Base-by-base conservation (phyloP, 108 stramenopile genomes). In the Pelagomonas calceolata region DNA sequence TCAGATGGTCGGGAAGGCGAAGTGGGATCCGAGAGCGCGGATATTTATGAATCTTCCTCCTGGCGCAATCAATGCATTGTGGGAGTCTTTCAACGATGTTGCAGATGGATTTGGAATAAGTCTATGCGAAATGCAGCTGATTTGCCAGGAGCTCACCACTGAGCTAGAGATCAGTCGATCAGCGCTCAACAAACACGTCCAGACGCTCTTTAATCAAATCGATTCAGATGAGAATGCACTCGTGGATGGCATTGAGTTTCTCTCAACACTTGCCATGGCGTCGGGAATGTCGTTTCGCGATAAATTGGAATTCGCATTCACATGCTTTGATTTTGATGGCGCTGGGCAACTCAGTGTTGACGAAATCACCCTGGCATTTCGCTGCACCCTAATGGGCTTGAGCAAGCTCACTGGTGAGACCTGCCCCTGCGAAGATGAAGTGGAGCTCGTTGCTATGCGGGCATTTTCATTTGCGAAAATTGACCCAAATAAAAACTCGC, bases 41-140 rank as follows among this genome's bases (percentile, higher is more conserved):
- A 44, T 68, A 0, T 68, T 74, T 34, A 31, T 63, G 9, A 74
- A 68, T 35, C 46, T 74, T 9, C 43, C 36, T 12, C 35, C 67
- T 32, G 33, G 32, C 9, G 77, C 43, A 7, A 65, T 84, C 0
- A 76, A 79, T 36, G 37, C 78, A 37, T 71, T 85, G 3, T 85
- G 84, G 84, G 78, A 78, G 44, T 60, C 82, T 0, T 85, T 85
- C 82, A 85, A 85, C 32, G 82, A 67, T 67, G 51, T 87, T 17
- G 86, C 86, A 0, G 86, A 87, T 31, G 86, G 86, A 31, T 87
- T 87, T 65, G 86, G 85, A 7, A 68, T 87, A 39, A 84, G 79
- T 30, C 35, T 76, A 18, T 80, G 75, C 32, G 86, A 87, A 44
- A 73, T 87, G 34, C 66, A 67, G 60, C 83, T 78, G 35, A 79